These are phyloP conservation scores for Cordia subcordata DNA, from an alignment of 257 asterid genomes.

Conservation along the genomic window DNA sequence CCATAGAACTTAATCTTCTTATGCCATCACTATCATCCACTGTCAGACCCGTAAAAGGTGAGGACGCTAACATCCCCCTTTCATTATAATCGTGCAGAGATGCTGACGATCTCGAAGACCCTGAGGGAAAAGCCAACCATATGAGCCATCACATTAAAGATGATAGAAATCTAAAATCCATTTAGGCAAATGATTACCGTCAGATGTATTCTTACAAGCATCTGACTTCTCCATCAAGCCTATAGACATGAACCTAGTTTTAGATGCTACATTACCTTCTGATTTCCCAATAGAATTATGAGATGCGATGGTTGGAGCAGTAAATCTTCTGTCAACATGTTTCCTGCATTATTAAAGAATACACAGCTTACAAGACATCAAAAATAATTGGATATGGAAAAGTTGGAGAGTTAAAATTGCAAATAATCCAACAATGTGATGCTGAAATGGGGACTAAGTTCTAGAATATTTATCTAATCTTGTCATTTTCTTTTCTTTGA, in stretches of 20 bases:
- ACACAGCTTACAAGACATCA: not conserved
- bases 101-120: constrained; percentile 17
- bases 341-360: not conserved
- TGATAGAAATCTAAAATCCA: not conserved
- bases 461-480: too few species aligned
- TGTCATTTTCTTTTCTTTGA: too few species aligned
- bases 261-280: constrained; percentile 18
- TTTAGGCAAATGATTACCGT: not conserved
- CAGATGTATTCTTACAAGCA: constrained; percentile 22
- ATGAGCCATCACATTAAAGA: not conserved
- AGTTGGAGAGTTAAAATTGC: too few species aligned
- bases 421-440: too few species aligned
- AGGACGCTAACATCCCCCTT: constrained; percentile 12
- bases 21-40: constrained; percentile 27
- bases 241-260: constrained; percentile 13
- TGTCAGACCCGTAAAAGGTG: constrained; percentile 17
- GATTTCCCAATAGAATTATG: constrained; percentile 21
- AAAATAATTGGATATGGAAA: too few species aligned
- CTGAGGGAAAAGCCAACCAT: constrained; percentile 10
- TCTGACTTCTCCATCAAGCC: constrained; percentile 10
- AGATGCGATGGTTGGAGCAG: constrained; percentile 19
- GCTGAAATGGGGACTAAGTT: too few species aligned
- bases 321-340: constrained; percentile 6
- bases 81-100: constrained; percentile 15
- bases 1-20: constrained; percentile 20